Evolutionary conservation across 768 basidiomycete species (phyloP).

Genomic region (Boletus subparvulus): DNA sequence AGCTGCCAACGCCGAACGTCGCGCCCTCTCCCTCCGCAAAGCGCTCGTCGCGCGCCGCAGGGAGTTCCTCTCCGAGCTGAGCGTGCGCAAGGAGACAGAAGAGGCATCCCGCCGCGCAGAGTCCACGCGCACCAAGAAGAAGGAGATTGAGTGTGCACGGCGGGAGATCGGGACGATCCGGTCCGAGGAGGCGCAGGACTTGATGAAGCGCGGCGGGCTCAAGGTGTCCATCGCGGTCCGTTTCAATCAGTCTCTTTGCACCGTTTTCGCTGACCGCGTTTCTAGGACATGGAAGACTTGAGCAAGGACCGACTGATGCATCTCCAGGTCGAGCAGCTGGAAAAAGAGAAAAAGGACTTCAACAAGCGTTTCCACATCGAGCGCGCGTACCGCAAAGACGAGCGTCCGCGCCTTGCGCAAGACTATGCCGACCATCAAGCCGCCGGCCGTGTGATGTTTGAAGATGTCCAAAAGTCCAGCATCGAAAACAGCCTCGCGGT

Average conservation of each 20-base stretch:
- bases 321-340: conserved; percentile 91
- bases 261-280: background rate
- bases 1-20: conserved; percentile 71
- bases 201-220: conserved; percentile 78
- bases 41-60: conserved; percentile 82
- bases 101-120: conserved; percentile 80
- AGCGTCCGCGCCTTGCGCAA: conserved; percentile 76
- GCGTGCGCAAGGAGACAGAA: conserved; percentile 84
- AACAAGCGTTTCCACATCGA: conserved; percentile 63
- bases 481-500: conserved; percentile 52
- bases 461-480: conserved; percentile 55
- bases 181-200: conserved; percentile 71
- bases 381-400: conserved; percentile 92
- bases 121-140: conserved; percentile 55
- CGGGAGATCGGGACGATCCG: conserved; percentile 62
- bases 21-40: conserved; percentile 72
- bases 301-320: conserved; percentile 86
- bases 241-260: conserved; percentile 2
- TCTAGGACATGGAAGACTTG: conserved; percentile 74
- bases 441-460: conserved; percentile 69
- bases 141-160: conserved; percentile 75
- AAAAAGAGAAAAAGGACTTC: conserved; percentile 93
- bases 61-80: conserved; percentile 81
- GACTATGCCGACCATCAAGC: conserved; percentile 89
- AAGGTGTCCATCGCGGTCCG: conserved; percentile 69